A percentile compares a stretch with the other conserved stretches of the same genome.
phyloP scores from a whole-genome alignment of 2,329 filamentous ascomycete species.

The Nannizziopsis barbatae region DNA sequence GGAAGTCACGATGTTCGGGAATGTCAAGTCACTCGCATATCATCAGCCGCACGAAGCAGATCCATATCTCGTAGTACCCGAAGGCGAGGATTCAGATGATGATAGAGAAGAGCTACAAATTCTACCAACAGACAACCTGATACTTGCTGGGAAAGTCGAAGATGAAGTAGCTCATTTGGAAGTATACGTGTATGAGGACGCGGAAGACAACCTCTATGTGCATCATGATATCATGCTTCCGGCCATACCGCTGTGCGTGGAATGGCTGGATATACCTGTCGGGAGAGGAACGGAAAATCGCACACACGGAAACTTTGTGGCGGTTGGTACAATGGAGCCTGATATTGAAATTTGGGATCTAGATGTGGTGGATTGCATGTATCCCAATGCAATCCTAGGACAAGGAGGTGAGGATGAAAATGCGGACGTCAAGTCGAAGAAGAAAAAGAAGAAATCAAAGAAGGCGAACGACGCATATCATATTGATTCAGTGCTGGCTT shows the following conservation, averaged over 20 bases:
- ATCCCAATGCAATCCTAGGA: slow-evolving; percentile 89
- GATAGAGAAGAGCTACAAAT: slow-evolving; percentile 92
- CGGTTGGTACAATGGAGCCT: slow-evolving; percentile 91
- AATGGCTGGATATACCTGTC: slow-evolving; percentile 92
- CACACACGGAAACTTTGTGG: slow-evolving; percentile 76
- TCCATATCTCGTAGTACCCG: slow-evolving; percentile 84
- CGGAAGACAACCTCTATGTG: slow-evolving; percentile 91
- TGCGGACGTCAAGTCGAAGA: slow-evolving; percentile 45
- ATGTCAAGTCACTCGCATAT: slow-evolving; percentile 85
- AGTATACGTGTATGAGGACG: slow-evolving; percentile 94
- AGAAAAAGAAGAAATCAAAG: slow-evolving; percentile 78
- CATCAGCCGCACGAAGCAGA: slow-evolving; percentile 91
- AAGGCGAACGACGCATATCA: slow-evolving; percentile 88
- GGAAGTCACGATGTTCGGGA: slow-evolving; percentile 85
- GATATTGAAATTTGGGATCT: slow-evolving; percentile 99
- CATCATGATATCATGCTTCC: slow-evolving; percentile 99
- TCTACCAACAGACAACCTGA: slow-evolving; percentile 79
- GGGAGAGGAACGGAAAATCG: slow-evolving; percentile 57
- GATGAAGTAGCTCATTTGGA: slow-evolving; percentile 95
- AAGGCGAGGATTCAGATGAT: slow-evolving; percentile 54
- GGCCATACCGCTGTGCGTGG: slow-evolving; percentile 85
- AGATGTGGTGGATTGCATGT: slow-evolving; percentile 94
- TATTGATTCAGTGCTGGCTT: slow-evolving; percentile 81
- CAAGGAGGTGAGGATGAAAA: slow-evolving; percentile 48
- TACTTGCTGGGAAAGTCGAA: slow-evolving; percentile 86